These are phyloP conservation scores for Yamadazyma trypodendri DNA, from an alignment of 1,139 yeast genomes.

Conservation along the genomic window DNA sequence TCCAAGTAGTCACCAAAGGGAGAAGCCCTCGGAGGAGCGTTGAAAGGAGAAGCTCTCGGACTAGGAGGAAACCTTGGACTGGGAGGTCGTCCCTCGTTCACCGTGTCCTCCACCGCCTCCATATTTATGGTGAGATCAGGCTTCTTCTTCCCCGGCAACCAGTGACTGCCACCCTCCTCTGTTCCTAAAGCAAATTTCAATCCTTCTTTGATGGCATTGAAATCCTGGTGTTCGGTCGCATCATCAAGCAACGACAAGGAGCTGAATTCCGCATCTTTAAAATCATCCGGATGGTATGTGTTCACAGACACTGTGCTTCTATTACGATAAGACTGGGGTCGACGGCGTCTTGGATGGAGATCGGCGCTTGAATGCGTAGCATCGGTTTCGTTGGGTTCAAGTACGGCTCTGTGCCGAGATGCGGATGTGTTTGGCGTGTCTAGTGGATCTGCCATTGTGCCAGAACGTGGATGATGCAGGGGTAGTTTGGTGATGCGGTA, in stretches of 20 bases:
- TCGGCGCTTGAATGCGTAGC: no score
- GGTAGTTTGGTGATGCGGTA: no score
- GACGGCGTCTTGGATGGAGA: not conserved
- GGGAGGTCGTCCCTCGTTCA: no score
- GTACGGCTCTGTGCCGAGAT: no score
- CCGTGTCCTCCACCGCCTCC: not conserved
- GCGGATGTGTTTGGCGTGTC: no score
- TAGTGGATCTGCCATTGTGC: no score
- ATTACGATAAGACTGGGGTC: constrained; percentile 6
- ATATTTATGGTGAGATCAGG: not conserved
- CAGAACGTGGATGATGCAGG: no score
- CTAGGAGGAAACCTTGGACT: no score
- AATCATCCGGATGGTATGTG: constrained; percentile 1
- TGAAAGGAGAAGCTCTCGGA: no score
- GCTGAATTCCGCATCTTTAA: not conserved
- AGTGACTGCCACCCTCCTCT: constrained; percentile 22
- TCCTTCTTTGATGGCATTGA: constrained; percentile 38
- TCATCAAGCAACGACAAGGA: constrained; percentile 17
- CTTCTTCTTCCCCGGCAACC: constrained; percentile 24
- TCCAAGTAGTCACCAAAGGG: constrained; percentile 7
- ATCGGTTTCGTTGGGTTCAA: no score
- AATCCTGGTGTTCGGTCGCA: constrained; percentile 30
- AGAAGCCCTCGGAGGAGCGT: no score
- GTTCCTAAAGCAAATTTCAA: constrained; percentile 39
- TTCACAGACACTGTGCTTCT: not conserved